Evolutionary conservation across 2,329 filamentous ascomycete genomes (phyloP), one percentile per base, ranked within the genome.

Genomic region (Sporothrix humicola): DNA sequence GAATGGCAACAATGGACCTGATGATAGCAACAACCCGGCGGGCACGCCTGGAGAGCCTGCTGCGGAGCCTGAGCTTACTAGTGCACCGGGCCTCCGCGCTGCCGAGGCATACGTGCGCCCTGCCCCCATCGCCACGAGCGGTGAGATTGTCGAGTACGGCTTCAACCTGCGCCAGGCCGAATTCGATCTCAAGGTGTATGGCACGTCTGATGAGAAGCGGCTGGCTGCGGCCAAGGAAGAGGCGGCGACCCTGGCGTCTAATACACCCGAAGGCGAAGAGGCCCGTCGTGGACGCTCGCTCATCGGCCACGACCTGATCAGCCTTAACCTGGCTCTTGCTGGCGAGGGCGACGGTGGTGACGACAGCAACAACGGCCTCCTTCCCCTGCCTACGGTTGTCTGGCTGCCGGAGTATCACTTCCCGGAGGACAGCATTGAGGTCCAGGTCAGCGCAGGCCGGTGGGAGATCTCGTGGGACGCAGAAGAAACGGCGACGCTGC

Each of bases 401-500:
- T 97, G 93, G 81, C 85, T 99, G 1, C 96, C 96, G 0, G 93
- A 95, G 73, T 98, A 93, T 79, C 96, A 99, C 82, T 99, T 97
- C 80, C 95, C 95, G 1, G 88, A 90, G 71, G 88, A 91, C 66
- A 85, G 89, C 61, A 92, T 90, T 54, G 87, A 86, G 0, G 90
- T 99, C 3, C 88, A 92, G 72, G 92, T 94, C 42, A 93, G 89
- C 69, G 93, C 92, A 0, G 97, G 97, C 7, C 96, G 95, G 80
- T 99, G 95, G 95, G 90, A 92, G 77, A 93, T 98, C 75, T 90
- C 89, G 77, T 87, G 85, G 5, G 91, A 94, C 74, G 92, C 94
- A 73, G 87, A 89, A 9, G 89, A 92, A 75, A 89, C 89, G 0
- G 89, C 89, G 5, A 84, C 89, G 77, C 85, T 94, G 74, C 95